Evolutionary conservation across 768 basidiomycete genomes (phyloP).

Genomic region (Tricholoma hemisulphureum): DNA sequence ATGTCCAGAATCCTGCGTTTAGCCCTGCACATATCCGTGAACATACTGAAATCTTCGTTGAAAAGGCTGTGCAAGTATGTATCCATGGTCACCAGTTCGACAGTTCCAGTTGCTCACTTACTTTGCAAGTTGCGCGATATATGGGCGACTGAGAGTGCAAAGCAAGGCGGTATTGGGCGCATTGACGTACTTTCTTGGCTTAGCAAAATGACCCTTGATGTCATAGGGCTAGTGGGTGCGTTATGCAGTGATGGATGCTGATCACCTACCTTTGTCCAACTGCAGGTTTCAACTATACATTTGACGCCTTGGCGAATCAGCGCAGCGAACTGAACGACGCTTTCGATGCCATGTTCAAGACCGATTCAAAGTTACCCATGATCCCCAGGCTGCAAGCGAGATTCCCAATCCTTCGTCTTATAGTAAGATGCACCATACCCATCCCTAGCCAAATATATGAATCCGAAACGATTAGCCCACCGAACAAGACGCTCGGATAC

Average conservation of each 20-base stretch:
- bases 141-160: constrained; percentile 32
- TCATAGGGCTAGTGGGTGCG: constrained; percentile 68
- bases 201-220: constrained; percentile 67
- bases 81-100: neutral
- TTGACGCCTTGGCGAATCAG: constrained; percentile 24
- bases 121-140: constrained; percentile 44
- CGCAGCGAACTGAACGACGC: constrained; percentile 47
- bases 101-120: neutral
- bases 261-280: constrained; percentile 24
- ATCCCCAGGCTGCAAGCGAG: constrained; percentile 21
- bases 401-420: constrained; percentile 31
- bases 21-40: constrained; percentile 57
- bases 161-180: constrained; percentile 25
- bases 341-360: constrained; percentile 43
- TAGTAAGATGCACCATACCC: constrained; percentile 24
- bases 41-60: constrained; percentile 54
- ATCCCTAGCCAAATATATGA: neutral
- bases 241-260: constrained; percentile 35
- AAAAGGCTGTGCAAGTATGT: constrained; percentile 49
- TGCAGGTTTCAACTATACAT: constrained; percentile 28
- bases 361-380: constrained; percentile 30
- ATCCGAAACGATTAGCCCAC: constrained; percentile 12
- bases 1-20: constrained; percentile 64
- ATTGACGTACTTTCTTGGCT: constrained; percentile 67
- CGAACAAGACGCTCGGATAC: constrained; percentile 10